Conservation (phyloP, 192 early-diverging fungal species). For the Geranomyces variabilis region DNA sequence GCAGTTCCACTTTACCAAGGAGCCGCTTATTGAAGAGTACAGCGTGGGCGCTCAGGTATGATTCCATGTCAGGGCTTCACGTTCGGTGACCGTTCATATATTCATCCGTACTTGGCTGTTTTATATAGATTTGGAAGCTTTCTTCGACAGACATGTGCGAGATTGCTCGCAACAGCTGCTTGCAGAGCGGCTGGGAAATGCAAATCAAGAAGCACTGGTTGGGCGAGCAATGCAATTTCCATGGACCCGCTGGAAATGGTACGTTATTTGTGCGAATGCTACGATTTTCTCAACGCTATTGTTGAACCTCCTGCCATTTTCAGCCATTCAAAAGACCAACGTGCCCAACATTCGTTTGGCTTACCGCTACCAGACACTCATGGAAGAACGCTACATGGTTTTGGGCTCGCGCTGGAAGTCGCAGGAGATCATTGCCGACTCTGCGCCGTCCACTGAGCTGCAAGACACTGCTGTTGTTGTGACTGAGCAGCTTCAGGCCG, state of each 20-base stretch:
- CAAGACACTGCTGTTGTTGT: constrained; percentile 31
- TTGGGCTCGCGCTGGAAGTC: constrained; percentile 40
- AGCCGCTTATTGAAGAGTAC: constrained; percentile 96
- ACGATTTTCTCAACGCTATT: neutral
- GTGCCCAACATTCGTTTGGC: constrained; percentile 85
- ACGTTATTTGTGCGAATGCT: constrained; percentile 7
- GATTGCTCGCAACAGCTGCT: constrained; percentile 84
- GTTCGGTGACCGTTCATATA: neutral
- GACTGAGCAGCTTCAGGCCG: constrained; percentile 11
- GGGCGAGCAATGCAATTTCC: constrained; percentile 72
- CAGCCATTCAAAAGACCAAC: constrained; percentile 88
- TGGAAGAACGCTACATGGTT: constrained; percentile 76
- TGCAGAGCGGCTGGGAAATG: constrained; percentile 90
- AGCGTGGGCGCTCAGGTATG: constrained; percentile 85
- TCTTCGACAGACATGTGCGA: constrained; percentile 94
- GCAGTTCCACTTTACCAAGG: constrained; percentile 96
- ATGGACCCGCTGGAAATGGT: constrained; percentile 77
- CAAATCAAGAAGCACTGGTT: constrained; percentile 90
- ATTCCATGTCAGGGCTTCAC: too few species aligned
- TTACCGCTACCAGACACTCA: constrained; percentile 82
- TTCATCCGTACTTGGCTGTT: too few species aligned
- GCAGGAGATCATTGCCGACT: constrained; percentile 13
- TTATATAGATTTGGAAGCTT: constrained; percentile 93
- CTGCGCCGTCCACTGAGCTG: constrained; percentile 32
- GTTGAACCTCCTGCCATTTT: neutral